phyloP scores from a whole-genome alignment of 2,329 filamentous ascomycete genomes.

The Pyrenophora seminiperda region DNA sequence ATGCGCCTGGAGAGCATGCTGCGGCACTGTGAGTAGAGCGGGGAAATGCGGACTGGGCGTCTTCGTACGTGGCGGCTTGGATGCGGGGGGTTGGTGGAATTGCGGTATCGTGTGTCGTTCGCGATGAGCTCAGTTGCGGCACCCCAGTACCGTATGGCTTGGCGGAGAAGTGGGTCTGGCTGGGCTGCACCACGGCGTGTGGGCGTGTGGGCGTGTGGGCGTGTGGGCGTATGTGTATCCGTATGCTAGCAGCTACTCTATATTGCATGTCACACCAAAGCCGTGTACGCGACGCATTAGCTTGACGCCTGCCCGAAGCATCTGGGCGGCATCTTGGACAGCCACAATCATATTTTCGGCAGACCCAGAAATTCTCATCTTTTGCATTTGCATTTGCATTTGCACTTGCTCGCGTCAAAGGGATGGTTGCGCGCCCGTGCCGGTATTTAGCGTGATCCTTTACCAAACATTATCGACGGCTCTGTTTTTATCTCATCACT shows the following conservation, averaged over 20 bases:
- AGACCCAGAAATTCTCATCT: background rate
- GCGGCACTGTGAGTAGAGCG: constrained; percentile 49
- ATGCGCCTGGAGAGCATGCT: constrained; percentile 54
- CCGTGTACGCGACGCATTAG: constrained; percentile 13
- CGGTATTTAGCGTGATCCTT: constrained; percentile 19
- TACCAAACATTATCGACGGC: constrained; percentile 16
- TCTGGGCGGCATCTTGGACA: background rate
- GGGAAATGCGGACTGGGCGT: constrained; percentile 17
- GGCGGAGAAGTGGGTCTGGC: constrained; percentile 16
- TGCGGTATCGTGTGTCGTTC: constrained; percentile 32
- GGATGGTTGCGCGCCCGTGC: constrained; percentile 11
- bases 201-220: no score
- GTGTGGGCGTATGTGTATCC: no score
- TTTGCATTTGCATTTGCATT: background rate
- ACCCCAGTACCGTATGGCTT: constrained; percentile 16
- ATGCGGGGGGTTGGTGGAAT: constrained; percentile 23
- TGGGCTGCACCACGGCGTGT: constrained; percentile 2
- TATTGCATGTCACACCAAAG: constrained; percentile 8
- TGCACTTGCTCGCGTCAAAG: constrained; percentile 1
- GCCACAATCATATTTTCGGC: background rate
- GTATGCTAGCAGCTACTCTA: no score
- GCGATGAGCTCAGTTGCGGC: constrained; percentile 36
- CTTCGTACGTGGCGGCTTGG: constrained; percentile 37
- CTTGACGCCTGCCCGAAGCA: background rate
- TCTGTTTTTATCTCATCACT: constrained; percentile 25